Evolutionary conservation across 2,329 filamentous ascomycete genomes (phyloP).

Genomic region (Talaromyces sp.): DNA sequence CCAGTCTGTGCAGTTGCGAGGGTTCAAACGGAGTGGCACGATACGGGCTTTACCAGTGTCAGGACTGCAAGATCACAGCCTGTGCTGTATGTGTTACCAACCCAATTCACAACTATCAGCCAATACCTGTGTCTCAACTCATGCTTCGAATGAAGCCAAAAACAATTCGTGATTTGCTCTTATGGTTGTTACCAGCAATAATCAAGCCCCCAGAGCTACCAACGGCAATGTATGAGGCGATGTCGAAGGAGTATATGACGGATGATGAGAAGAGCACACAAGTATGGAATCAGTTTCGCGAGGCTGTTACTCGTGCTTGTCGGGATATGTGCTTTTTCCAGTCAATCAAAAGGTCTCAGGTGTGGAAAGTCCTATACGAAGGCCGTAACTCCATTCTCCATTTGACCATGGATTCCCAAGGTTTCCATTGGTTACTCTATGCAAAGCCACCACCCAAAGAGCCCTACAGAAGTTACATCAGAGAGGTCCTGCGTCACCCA

Average conservation of each 20-base stretch:
- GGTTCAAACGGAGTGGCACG: slow-evolving; percentile 35
- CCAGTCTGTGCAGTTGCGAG: slow-evolving; percentile 55
- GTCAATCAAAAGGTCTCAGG: slow-evolving; percentile 23
- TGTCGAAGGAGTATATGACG: not conserved
- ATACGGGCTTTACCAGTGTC: slow-evolving; percentile 42
- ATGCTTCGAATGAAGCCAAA: slow-evolving; percentile 32
- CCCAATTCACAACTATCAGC: slow-evolving; percentile 44
- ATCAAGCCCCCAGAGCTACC: slow-evolving; percentile 1
- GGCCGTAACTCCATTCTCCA: slow-evolving; percentile 19
- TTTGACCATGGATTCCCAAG: slow-evolving; percentile 19
- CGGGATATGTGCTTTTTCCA: slow-evolving; percentile 22
- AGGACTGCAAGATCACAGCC: slow-evolving; percentile 48
- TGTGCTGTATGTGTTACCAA: slow-evolving; percentile 51
- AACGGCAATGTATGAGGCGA: not conserved
- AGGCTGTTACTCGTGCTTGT: slow-evolving; percentile 21
- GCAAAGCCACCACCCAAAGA: slow-evolving; percentile 35
- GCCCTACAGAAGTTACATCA: slow-evolving; percentile 32
- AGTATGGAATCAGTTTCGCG: slow-evolving; percentile 29
- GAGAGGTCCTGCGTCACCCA: slow-evolving; percentile 40
- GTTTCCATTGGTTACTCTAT: slow-evolving; percentile 44
- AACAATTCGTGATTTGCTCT: slow-evolving; percentile 41
- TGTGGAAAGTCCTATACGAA: slow-evolving; percentile 27
- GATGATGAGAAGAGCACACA: slow-evolving; percentile 12
- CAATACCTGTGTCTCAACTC: slow-evolving; percentile 11
- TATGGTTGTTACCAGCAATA: slow-evolving; percentile 35